A percentile compares a stretch with the other conserved stretches of the same genome.
Evolutionary conservation across 2,329 filamentous ascomycete species (phyloP).

Genomic region (Lachnellula willkommii): DNA sequence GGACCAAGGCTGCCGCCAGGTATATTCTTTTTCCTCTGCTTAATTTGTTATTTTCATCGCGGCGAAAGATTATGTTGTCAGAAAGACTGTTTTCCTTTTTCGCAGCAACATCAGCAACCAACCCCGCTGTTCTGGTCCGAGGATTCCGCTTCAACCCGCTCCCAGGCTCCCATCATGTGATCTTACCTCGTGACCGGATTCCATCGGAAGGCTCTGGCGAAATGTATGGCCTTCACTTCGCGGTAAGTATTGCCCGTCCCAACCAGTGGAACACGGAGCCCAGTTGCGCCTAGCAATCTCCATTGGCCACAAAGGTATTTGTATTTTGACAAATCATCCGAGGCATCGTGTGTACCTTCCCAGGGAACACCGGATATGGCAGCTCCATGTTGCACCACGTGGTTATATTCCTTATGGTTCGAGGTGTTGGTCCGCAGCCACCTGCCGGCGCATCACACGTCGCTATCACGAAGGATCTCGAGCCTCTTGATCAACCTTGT

Average conservation of each 20-base stretch:
- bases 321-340: not conserved
- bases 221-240: slow-evolving; percentile 1
- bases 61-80: slow-evolving; percentile 23
- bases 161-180: not conserved
- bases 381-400: slow-evolving; percentile 4
- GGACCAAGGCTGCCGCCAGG: slow-evolving; percentile 31
- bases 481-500: not conserved
- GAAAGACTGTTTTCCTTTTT: slow-evolving; percentile 27
- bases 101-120: not conserved
- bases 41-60: slow-evolving; percentile 18
- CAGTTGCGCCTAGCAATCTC: slow-evolving; percentile 2
- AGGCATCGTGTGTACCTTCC: not conserved
- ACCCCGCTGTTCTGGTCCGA: not conserved
- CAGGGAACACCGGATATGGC: not conserved
- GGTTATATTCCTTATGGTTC: not conserved
- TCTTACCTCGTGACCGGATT: not conserved
- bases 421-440: slow-evolving; percentile 3
- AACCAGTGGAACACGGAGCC: slow-evolving; percentile 1
- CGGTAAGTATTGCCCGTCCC: slow-evolving; percentile 19
- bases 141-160: not conserved
- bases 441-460: slow-evolving; percentile 3
- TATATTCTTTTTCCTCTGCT: slow-evolving; percentile 28
- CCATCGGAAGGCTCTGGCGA: not conserved
- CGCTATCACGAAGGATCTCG: not conserved
- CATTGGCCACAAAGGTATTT: not conserved